Base-by-base conservation (phyloP, 2,329 filamentous ascomycete species). In the Penicillium sp. region DNA sequence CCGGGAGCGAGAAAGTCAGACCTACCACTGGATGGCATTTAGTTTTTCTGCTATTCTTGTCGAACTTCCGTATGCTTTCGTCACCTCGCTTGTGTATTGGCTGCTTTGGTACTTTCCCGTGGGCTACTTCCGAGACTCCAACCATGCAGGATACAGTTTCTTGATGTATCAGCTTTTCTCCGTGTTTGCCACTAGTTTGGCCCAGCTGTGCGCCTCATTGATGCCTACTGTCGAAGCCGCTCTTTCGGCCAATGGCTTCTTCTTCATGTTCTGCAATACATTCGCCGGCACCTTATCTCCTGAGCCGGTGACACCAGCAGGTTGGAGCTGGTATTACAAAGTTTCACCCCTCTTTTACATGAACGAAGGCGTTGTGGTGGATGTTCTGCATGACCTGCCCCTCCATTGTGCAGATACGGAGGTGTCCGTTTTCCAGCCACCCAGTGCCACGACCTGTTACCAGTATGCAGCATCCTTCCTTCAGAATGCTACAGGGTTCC, bases 301-400 rank as follows among this genome's bases (percentile, higher is more conserved):
- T 4, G 25, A 26, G 25, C 25, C 25, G 25, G 25, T 26, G 25
- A 26, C 25, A 7, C 25, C 25, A 26, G 25, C 25, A 26, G 91
- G 91, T 76, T 93, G 89, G 88, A 82, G 86, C 37, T 93, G 89
- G 90, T 81, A 92, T 8, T 92, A 92, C 78, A 80, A 92, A 72
- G 84, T 95, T n/a, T 87, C 91, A 67, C 91, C 91, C 4, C 90
- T 93, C 73, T 93, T 89, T 0, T 86, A 89, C 16, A 84, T 93
- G 42, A 90, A 92, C 66, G 81, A 87, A 51, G 89, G 89, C 55
- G 90, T 91, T 77, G 84, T 91, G 14, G 85, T 87, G 3, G 91
- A 89, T 0, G 89, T 88, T 56, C 81, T 93, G 10, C 86, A 92
- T 67, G 83, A 78, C 3, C 77, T 83, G 7, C 67, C 77, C 0